A percentile compares a stretch with the other conserved stretches of the same genome.
phyloP scores from a whole-genome alignment of 768 basidiomycete species.

The Boletellus emodensis region DNA sequence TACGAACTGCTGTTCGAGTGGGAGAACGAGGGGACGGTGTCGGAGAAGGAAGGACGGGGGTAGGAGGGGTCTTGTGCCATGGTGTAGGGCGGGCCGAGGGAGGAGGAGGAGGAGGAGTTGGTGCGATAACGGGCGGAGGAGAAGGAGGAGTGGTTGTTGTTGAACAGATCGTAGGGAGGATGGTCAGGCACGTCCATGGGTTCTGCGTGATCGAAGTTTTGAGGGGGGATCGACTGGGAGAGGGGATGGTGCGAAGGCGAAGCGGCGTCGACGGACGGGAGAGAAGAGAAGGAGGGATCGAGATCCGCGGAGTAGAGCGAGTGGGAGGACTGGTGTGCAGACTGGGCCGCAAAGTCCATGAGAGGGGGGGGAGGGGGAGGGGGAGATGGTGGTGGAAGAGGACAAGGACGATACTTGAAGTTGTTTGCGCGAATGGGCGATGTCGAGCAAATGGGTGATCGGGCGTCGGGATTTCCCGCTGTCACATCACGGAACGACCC shows the following conservation, averaged over 20 bases:
- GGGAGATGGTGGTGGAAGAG: slow-evolving; percentile 30
- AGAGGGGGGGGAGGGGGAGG: slow-evolving; percentile 36
- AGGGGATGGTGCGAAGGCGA: slow-evolving; percentile 37
- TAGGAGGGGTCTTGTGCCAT: slow-evolving; percentile 58
- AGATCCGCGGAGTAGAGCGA: slow-evolving; percentile 54
- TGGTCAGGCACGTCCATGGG: slow-evolving; percentile 56
- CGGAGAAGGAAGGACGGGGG: slow-evolving; percentile 54
- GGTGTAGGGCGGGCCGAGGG: slow-evolving; percentile 53
- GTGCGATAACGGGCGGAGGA: slow-evolving; percentile 61
- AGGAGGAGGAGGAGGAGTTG: slow-evolving; percentile 69
- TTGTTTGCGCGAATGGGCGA: slow-evolving; percentile 29
- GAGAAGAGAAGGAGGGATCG: slow-evolving; percentile 51
- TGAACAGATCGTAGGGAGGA: slow-evolving; percentile 61
- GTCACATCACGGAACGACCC: slow-evolving; percentile 36
- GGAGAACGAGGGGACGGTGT: slow-evolving; percentile 56
- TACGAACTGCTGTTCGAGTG: slow-evolving; percentile 52
- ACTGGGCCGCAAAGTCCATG: slow-evolving; percentile 49
- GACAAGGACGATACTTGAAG: slow-evolving; percentile 32
- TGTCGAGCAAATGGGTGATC: slow-evolving; percentile 48
- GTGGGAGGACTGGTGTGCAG: slow-evolving; percentile 33
- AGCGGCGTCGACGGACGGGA: slow-evolving; percentile 37
- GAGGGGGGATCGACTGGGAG: slow-evolving; percentile 33
- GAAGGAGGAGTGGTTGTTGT: slow-evolving; percentile 45
- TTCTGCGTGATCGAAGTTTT: slow-evolving; percentile 50
- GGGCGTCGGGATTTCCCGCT: slow-evolving; percentile 54